Base-by-base conservation (phyloP, 2,329 filamentous ascomycete genomes). In the Sclerotinia spermophila region DNA sequence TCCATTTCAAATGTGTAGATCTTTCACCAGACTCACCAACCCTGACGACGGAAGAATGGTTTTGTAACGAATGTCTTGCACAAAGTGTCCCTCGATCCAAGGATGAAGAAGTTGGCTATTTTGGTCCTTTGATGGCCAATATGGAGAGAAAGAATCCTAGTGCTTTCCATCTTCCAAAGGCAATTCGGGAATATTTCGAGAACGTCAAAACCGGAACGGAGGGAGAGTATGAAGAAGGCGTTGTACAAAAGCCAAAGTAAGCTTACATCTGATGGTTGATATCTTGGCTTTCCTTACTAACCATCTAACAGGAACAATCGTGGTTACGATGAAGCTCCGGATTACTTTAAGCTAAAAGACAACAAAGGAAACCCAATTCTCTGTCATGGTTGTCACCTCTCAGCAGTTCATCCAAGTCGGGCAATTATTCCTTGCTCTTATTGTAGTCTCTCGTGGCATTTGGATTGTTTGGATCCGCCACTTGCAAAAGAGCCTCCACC, bases 401-500 rank as follows among this genome's bases (percentile, higher is more conserved):
- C 90, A 40, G 87, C 90, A 60, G 83, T 86, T 68, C 82, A 83
- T 73, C 86, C 86, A 76, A 73, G 77, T 73, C 88, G 91, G 38
- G 87, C 90, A 75, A 94, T 98, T 76, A 91, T 97, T 75, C 89
- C 91, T 60, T 99, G 95, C 83, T 94, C 94, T 80, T 88, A 86
- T 77, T 99, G 95, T 81, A 85, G 87, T 19, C 86, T 93, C 45
- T 86, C 90, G 78, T 99, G 94, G 92, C 96, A 99, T 82, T 84
- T 97, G 67, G 95, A 98, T 81, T 99, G 96, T 81, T 83, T 97
- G 24, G 90, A 96, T 78, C 92, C 93, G 40, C 94, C 95, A 45
- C 82, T 94, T 78, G 89, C 94, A 45, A 89, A 92, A 69, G 92
- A 93, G 53, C 94, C 94, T 17, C 86, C 89, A 66, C 84, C 90